Evolutionary conservation across 78 protist species (phyloP).

Genomic region (Guillardia theta): DNA sequence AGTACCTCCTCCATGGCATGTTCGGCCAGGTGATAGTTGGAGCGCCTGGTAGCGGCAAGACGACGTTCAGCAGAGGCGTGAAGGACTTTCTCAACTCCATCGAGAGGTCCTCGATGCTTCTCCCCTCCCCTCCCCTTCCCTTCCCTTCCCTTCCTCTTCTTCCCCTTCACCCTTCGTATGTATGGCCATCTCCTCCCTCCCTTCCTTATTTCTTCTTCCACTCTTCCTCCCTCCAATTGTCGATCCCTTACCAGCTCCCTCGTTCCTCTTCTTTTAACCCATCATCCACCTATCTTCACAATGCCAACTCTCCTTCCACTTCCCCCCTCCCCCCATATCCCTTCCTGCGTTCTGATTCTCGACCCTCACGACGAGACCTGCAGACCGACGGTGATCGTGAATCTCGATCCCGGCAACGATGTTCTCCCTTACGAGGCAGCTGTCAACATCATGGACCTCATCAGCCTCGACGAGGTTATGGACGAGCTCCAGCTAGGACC

Average conservation of each 20-base stretch:
- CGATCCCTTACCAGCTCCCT: too few relatives aligned
- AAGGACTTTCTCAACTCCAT: constrained; percentile 50
- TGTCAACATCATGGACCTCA: constrained; percentile 75
- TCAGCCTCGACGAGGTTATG: constrained; percentile 73
- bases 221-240: too few relatives aligned
- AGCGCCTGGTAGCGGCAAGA: constrained; percentile 96
- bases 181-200: background rate
- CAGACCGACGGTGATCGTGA: constrained; percentile 74
- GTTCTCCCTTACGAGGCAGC: constrained; percentile 62
- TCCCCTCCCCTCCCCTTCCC: background rate
- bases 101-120: constrained; percentile 36
- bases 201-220: background rate
- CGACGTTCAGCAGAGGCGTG: constrained; percentile 88
- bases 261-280: background rate
- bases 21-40: constrained; percentile 91
- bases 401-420: constrained; percentile 97
- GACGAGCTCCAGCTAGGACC: constrained; percentile 86
- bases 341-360: too few relatives aligned
- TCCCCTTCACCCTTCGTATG: background rate
- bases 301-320: background rate
- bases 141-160: background rate
- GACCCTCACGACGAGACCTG: background rate
- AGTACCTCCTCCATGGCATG: too few relatives aligned
- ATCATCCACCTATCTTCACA: too few relatives aligned
- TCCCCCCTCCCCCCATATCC: too few relatives aligned